Evolutionary conservation across 768 basidiomycete species (phyloP), one percentile per base, ranked within the genome.

Genomic region (Mycena kentingensis): DNA sequence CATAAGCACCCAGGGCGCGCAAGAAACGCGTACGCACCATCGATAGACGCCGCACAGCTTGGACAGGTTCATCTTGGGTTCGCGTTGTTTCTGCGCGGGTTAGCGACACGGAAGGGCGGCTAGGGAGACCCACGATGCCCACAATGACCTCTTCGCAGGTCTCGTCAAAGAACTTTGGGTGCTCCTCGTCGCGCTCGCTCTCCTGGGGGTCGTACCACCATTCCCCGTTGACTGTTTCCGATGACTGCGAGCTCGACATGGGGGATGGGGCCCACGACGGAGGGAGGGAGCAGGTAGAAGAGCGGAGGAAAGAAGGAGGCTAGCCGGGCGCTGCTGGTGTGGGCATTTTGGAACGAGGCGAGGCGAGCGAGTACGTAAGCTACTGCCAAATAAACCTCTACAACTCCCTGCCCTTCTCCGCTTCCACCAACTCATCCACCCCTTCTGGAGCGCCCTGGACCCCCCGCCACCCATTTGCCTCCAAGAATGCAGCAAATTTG

Each of bases 401-500:
- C 26, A 28, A 70, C 73, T 88, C 87, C 58, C 88, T 88, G 61
- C 76, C 80, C 77, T 88, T 77, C 56, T 80, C 80, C 19, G 81
- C 64, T n/a, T n/a, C n/a, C 54, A 87, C 81, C 58, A 90, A 76
- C 59, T 79, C 77, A 51, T 81, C 77, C 68, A 89, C 87, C 55
- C 51, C 49, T 50, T 57, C 47, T 7, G 42, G 32, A 5, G 56
- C 51, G 21, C 87, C 86, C 24, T 87, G 74, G 43, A 76, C 70
- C 13, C 86, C 85, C 49, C 77, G 66, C 85, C 86, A 88, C 13
- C 85, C 86, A 61, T 87, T 81, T 2, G 76, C 80, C 4, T 72
- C 67, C 29, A 88, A 70, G 65, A 81, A 88, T 52, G 73, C 65
- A 68, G 82, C 72, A 64, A 87, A 88, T 47, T 75, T 79, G 18